Evolutionary conservation across 441 rosid species (phyloP).

Genomic region (Viola pubescens): DNA sequence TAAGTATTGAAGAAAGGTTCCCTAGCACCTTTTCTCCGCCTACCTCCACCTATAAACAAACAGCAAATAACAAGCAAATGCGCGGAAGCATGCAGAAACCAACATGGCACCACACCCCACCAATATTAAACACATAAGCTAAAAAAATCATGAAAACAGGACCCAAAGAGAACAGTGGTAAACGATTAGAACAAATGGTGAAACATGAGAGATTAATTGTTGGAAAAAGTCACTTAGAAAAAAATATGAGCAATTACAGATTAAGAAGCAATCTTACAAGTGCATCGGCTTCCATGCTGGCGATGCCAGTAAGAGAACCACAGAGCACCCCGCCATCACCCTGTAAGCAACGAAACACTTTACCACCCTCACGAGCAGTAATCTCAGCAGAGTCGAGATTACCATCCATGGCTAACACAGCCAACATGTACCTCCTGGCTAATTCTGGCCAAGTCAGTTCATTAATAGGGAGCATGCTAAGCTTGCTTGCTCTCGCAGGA

Average conservation of each 20-base stretch:
- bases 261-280: constrained; percentile 52
- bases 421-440: constrained; percentile 79
- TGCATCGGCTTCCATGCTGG: constrained; percentile 98
- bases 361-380: constrained; percentile 78
- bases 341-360: constrained; percentile 84
- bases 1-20: constrained; percentile 6
- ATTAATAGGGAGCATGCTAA: constrained; percentile 77
- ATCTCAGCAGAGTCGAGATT: constrained; percentile 82
- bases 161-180: background rate
- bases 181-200: background rate
- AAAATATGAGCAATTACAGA: constrained; percentile 9
- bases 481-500: constrained; percentile 59
- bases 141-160: background rate
- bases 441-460: constrained; percentile 95
- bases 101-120: background rate
- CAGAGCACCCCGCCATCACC: constrained; percentile 99
- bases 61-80: background rate
- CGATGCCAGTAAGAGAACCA: constrained; percentile 91
- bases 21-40: background rate
- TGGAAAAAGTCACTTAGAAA: background rate
- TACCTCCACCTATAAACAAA: background rate
- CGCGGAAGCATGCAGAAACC: background rate
- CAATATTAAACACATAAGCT: background rate
- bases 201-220: constrained; percentile 4
- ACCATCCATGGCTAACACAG: constrained; percentile 81